Conservation (phyloP, 805 yeast genomes). For the Kuraishia capsulata region DNA sequence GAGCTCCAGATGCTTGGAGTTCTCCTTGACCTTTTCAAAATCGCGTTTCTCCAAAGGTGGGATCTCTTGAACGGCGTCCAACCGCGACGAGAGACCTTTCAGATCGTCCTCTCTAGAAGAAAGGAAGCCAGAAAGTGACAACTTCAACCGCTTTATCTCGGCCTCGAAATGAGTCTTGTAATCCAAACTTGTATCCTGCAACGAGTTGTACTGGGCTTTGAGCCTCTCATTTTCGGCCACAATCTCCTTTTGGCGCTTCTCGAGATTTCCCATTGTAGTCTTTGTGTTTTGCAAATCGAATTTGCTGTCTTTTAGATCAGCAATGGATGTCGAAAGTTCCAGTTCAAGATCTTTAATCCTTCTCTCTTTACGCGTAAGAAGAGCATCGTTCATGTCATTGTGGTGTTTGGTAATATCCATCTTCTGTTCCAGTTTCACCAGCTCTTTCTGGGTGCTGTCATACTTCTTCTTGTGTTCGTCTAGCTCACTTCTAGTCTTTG, state of each 20-base stretch:
- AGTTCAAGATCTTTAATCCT: slow-evolving; percentile 58
- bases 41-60: slow-evolving; percentile 23
- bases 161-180: slow-evolving; percentile 30
- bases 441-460: slow-evolving; percentile 34
- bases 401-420: slow-evolving; percentile 68
- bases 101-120: slow-evolving; percentile 15
- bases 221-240: slow-evolving; percentile 46
- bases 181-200: slow-evolving; percentile 38
- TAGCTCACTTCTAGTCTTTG: slow-evolving; percentile 18
- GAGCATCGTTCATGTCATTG: slow-evolving; percentile 61
- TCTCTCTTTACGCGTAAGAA: slow-evolving; percentile 63
- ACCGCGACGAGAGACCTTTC: not conserved
- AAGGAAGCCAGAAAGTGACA: slow-evolving; percentile 25
- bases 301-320: slow-evolving; percentile 37
- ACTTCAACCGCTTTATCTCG: slow-evolving; percentile 27
- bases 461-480: slow-evolving; percentile 45
- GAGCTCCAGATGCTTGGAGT: slow-evolving; percentile 33
- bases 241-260: slow-evolving; percentile 32
- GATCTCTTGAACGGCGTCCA: not conserved
- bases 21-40: slow-evolving; percentile 33
- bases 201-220: slow-evolving; percentile 49
- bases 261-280: slow-evolving; percentile 36
- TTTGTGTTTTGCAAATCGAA: slow-evolving; percentile 42
- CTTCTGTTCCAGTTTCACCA: slow-evolving; percentile 52
- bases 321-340: slow-evolving; percentile 37